These are phyloP conservation scores for Candida tetrigidarum DNA, from an alignment of 1,139 yeast genomes.

Conservation along the genomic window DNA sequence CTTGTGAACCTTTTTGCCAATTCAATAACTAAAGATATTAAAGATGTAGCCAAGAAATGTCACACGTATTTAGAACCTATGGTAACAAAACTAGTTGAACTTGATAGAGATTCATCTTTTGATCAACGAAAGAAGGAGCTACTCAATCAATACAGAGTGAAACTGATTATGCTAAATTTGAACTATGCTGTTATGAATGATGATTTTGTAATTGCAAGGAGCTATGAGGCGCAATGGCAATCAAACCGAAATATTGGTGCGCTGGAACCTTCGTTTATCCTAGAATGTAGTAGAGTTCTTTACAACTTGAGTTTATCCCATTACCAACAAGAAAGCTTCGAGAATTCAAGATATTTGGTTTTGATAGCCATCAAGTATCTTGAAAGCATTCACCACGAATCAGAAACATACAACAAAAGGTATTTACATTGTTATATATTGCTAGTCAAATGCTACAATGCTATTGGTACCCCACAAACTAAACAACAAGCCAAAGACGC, in stretches of 20 bases:
- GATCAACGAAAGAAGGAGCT: neutral
- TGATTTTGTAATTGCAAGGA: slow-evolving; percentile 10
- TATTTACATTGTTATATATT: slow-evolving; percentile 14
- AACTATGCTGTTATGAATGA: slow-evolving; percentile 11
- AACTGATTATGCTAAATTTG: slow-evolving; percentile 12
- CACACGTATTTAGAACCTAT: slow-evolving; percentile 13
- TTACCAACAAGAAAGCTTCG: slow-evolving; percentile 8
- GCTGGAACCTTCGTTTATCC: slow-evolving; percentile 9
- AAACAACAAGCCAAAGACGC: slow-evolving; percentile 9
- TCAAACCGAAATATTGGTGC: neutral
- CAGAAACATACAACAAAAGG: slow-evolving; percentile 8
- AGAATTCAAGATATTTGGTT: slow-evolving; percentile 10
- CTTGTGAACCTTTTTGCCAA: slow-evolving; percentile 19
- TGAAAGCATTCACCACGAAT: slow-evolving; percentile 9
- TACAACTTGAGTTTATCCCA: slow-evolving; percentile 12
- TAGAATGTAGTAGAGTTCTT: slow-evolving; percentile 15
- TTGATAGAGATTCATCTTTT: slow-evolving; percentile 11
- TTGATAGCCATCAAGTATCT: slow-evolving; percentile 12
- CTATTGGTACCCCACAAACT: slow-evolving; percentile 7
- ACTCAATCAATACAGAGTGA: slow-evolving; percentile 10
- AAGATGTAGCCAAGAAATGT: slow-evolving; percentile 17
- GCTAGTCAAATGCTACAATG: slow-evolving; percentile 13
- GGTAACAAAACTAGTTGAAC: slow-evolving; percentile 7
- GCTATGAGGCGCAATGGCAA: slow-evolving; percentile 9
- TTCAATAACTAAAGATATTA: slow-evolving; percentile 12